A percentile compares a stretch with the other conserved stretches of the same genome.
These are phyloP conservation scores for Paecilomyces variotii DNA, from an alignment of 2,329 filamentous ascomycete genomes.

Conservation along the genomic window DNA sequence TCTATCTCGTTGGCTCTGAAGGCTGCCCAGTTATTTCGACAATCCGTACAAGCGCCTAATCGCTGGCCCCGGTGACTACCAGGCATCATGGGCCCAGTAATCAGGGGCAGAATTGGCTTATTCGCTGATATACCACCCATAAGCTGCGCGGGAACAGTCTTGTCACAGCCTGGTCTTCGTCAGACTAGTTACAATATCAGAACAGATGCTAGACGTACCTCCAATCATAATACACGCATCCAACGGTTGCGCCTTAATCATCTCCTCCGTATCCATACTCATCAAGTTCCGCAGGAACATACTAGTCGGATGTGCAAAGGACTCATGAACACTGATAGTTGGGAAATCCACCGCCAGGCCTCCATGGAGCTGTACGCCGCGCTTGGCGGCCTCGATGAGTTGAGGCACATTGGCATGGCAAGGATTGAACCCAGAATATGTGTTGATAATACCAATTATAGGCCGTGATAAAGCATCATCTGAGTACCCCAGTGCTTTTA, in stretches of 20 bases:
- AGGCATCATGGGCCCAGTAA: slow-evolving; percentile 69
- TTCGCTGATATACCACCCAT: slow-evolving; percentile 71
- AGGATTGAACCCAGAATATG: slow-evolving; percentile 64
- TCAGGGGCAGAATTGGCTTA: slow-evolving; percentile 60
- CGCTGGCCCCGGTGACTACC: slow-evolving; percentile 57
- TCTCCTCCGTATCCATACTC: slow-evolving; percentile 75
- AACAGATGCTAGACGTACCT: slow-evolving; percentile 33
- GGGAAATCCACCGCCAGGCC: slow-evolving; percentile 65
- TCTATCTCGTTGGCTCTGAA: slow-evolving; percentile 60
- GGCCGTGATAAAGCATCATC: slow-evolving; percentile 63
- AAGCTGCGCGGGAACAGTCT: slow-evolving; percentile 64
- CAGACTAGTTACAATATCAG: background rate
- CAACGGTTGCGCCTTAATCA: slow-evolving; percentile 63
- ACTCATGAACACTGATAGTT: slow-evolving; percentile 64
- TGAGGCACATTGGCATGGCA: slow-evolving; percentile 67
- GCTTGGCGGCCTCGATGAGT: slow-evolving; percentile 61
- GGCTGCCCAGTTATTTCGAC: slow-evolving; percentile 63
- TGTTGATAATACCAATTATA: slow-evolving; percentile 69
- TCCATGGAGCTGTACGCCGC: slow-evolving; percentile 59
- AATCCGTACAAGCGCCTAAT: slow-evolving; percentile 68
- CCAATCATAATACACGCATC: slow-evolving; percentile 62
- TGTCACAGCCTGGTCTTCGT: slow-evolving; percentile 55
- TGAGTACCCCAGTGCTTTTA: slow-evolving; percentile 66
- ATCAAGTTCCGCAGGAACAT: slow-evolving; percentile 69
- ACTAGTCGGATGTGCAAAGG: slow-evolving; percentile 61